These are phyloP conservation scores for Solanum megistacrolobum DNA, from an alignment of 257 asterid species.

Conservation along the genomic window DNA sequence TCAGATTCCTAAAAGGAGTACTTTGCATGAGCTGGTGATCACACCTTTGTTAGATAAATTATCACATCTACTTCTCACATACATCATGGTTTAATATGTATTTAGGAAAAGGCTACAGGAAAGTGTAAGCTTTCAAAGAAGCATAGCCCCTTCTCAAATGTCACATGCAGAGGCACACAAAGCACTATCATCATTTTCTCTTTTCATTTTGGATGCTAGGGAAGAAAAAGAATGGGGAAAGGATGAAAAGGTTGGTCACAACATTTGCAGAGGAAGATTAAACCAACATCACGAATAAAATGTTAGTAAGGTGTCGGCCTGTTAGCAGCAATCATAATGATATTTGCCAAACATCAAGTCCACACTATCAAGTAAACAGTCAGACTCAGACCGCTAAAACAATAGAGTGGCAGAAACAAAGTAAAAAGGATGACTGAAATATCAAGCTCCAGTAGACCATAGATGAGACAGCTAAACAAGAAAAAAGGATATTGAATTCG, in stretches of 20 bases:
- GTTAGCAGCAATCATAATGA: neutral
- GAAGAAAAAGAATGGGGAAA: neutral
- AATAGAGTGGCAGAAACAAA: neutral
- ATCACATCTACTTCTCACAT: neutral
- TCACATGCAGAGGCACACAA: neutral
- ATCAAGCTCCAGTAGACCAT: neutral
- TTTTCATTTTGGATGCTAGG: neutral
- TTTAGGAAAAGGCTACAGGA: neutral
- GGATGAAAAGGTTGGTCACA: neutral
- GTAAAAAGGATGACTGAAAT: neutral
- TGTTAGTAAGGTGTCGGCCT: neutral
- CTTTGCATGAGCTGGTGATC: neutral
- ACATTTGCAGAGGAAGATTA: neutral
- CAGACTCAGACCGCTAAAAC: neutral
- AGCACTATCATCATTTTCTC: neutral
- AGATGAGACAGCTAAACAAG: neutral
- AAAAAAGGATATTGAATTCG: conserved; percentile 95
- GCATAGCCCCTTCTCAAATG: neutral
- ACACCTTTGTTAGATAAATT: neutral
- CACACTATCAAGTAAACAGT: neutral
- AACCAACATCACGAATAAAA: neutral
- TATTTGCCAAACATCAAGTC: neutral
- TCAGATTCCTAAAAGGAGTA: neutral
- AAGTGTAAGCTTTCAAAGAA: neutral
- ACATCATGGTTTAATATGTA: neutral